Base-by-base conservation (phyloP, 2,329 filamentous ascomycete genomes). In the Botrytis pseudocinerea region DNA sequence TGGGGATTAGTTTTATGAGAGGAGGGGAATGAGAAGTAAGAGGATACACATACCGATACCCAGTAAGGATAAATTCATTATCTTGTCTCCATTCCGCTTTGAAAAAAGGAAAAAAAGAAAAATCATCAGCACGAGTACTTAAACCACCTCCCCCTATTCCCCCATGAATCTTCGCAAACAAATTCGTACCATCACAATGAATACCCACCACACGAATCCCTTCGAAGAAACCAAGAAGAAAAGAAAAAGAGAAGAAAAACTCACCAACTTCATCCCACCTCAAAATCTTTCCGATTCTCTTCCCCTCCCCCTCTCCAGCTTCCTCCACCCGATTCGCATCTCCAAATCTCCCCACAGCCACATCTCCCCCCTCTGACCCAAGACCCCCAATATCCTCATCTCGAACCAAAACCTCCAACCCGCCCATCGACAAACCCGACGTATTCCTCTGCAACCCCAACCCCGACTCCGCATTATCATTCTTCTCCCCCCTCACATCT, bases 21-120 rank as follows among this genome's bases (percentile, higher is more conserved):
- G 22, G 46, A 25, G 25, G 14, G 2, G 9, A 35, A 22, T 14
- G 9, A 25, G 32, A 63, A n/a, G 18, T 16, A 25, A 32, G 48
- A 20, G 40, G 25, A 7, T 4, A 28, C 2, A 68, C 46, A 18
- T 40, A 70, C 57, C 57, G 51, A 61, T 70, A 70, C 16, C 68
- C 68, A 25, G 54, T 40, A 1, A 42, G 38, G 16, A 70, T 32
- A 35, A 32, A 70, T 25, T 61, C 28, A 20, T 70, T 70, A 32
- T 70, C 68, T 2, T 54, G 32, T 40, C 65, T 38, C 65, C 65
- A 69, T 28, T 59, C 48, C 25, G 65, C 65, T 69, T 40, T 38
- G 8, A 18, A 4, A 38, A 38, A 7, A 8, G 7, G 9, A 38
- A 9, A 8, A 38, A 8, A 9, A 38, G 7, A 38, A 38, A 9